Conservation (phyloP, 129 eudicot genomes). For the Flaveria bidentis region DNA sequence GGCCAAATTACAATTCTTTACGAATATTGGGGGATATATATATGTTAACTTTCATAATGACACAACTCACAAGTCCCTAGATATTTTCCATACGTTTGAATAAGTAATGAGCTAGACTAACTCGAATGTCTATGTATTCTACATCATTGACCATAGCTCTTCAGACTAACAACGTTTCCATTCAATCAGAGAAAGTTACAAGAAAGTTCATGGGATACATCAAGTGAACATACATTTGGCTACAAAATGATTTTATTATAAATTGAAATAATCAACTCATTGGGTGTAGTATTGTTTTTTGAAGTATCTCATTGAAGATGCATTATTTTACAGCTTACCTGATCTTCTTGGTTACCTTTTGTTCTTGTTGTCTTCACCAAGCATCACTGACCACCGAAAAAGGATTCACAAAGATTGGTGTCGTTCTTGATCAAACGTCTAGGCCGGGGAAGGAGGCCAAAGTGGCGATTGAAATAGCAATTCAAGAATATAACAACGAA, state of each 20-base stretch:
- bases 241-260: constrained; percentile 7
- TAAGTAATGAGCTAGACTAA: neutral
- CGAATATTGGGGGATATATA: neutral
- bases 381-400: constrained; percentile 14
- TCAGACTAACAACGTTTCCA: constrained; percentile 1
- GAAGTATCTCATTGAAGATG: constrained; percentile 12
- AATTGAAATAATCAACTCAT: neutral
- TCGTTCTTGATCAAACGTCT: constrained; percentile 37
- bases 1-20: constrained; percentile 15
- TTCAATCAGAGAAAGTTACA: neutral
- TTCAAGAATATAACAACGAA: constrained; percentile 34
- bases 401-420: constrained; percentile 32
- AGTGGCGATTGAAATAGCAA: constrained; percentile 52
- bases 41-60: constrained; percentile 21
- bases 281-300: neutral
- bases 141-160: constrained; percentile 18
- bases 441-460: constrained; percentile 52
- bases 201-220: constrained; percentile 21
- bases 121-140: constrained; percentile 7
- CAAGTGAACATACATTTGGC: constrained; percentile 26
- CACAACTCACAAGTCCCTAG: constrained; percentile 2
- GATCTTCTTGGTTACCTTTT: constrained; percentile 13
- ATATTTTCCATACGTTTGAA: constrained; percentile 17
- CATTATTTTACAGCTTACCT: constrained; percentile 15
- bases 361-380: constrained; percentile 28